These are phyloP conservation scores for Xerocomellus chrysenteron DNA, from an alignment of 768 basidiomycete species.

Conservation along the genomic window DNA sequence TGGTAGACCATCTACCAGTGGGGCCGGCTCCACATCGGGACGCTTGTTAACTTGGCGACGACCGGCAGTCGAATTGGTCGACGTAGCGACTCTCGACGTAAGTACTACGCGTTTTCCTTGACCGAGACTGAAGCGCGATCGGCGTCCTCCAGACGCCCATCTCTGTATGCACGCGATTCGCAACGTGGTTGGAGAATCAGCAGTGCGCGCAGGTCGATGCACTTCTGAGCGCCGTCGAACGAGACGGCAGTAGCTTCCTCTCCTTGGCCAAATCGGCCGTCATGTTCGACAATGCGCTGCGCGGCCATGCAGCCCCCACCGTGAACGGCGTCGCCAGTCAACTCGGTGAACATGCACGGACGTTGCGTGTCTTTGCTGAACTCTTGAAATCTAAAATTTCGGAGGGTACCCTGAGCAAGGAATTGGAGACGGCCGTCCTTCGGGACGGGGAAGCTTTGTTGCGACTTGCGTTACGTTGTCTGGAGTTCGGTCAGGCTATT, in stretches of 20 bases:
- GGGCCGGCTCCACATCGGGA: neutral
- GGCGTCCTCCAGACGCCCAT: slow-evolving; percentile 5
- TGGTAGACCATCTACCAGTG: neutral
- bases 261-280: slow-evolving; percentile 16
- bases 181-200: slow-evolving; percentile 18
- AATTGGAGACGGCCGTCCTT: slow-evolving; percentile 21
- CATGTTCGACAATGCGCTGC: slow-evolving; percentile 19
- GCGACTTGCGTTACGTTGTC: slow-evolving; percentile 18
- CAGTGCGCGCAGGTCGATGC: neutral
- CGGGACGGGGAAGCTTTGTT: slow-evolving; percentile 23
- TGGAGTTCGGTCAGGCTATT: slow-evolving; percentile 21
- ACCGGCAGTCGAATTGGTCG: neutral
- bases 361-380: slow-evolving; percentile 17
- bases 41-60: neutral
- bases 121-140: neutral
- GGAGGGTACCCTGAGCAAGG: slow-evolving; percentile 11
- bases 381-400: slow-evolving; percentile 9
- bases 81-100: slow-evolving; percentile 16
- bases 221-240: slow-evolving; percentile 21
- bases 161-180: slow-evolving; percentile 15
- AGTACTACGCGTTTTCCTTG: neutral
- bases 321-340: neutral
- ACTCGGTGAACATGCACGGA: slow-evolving; percentile 7
- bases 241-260: slow-evolving; percentile 19
- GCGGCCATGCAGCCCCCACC: neutral